Base-by-base conservation (phyloP, 2,329 filamentous ascomycete genomes). In the Exophiala oligosperma region DNA sequence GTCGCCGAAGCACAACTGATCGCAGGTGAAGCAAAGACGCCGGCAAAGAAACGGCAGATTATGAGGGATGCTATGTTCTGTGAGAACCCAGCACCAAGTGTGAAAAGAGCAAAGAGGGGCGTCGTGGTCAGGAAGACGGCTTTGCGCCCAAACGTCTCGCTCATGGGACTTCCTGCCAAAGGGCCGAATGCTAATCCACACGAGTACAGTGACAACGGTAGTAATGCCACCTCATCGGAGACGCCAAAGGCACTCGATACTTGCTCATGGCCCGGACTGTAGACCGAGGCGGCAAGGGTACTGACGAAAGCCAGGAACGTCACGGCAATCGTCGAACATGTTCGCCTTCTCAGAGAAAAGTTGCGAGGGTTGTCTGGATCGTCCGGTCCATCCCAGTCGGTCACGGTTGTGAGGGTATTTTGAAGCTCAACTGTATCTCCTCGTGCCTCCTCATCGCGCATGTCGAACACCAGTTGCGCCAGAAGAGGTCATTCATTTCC, bases 261-360 rank as follows among this genome's bases (percentile, higher is more conserved):
- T 66, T 88, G 84, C 2, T 72, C 69, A 23, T 81, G 82, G 26
- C 66, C 66, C 1, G 71, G 68, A 2, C 70, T 67, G 56, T 73
- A 73, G 12, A 72, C 67, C 2, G 71, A 71, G 4, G 59, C 62
- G 4, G 59, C 62, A 9, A 66, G 23, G 1, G 62, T 60, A 51
- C 61, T 66, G 24, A 61, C 59, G 47, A 61, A 61, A 8, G 59
- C 62, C 9, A 66, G 51, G 40, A 64, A 57, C 4, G 59, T 64
- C n/a, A 64, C 59, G 3, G 55, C 60, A 32, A 62, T 55, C n/a
- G 64, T 63, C 12, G 62, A 63, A 4, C 54, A 38, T 17, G 61
- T 35, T 29, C 62, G 56, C 32, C 60, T 58, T 7, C 11, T 37
- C 29, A 65, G 55, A 12, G 59, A 59, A 37, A 63, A 66, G 49